These are phyloP conservation scores for Cystoderma amianthinum DNA, from an alignment of 768 basidiomycete genomes.

Conservation along the genomic window DNA sequence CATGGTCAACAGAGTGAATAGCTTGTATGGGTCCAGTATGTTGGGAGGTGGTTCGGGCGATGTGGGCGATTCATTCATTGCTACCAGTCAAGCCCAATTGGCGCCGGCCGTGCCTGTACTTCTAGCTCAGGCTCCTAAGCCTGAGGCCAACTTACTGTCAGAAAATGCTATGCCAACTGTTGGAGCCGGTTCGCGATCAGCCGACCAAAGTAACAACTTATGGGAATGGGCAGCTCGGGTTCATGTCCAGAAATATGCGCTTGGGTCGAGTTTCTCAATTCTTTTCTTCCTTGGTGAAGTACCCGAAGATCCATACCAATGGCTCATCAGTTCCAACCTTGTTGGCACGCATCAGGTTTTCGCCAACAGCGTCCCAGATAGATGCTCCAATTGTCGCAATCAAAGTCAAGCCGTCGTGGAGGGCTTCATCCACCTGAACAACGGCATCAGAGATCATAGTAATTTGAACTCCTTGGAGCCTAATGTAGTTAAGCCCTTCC, in stretches of 20 bases:
- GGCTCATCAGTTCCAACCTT: slow-evolving; percentile 25
- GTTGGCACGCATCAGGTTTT: slow-evolving; percentile 40
- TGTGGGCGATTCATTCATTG: too few species aligned
- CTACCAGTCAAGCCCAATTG: too few species aligned
- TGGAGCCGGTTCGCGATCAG: neutral
- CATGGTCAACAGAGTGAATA: too few species aligned
- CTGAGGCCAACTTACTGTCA: too few species aligned
- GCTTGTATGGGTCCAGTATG: too few species aligned
- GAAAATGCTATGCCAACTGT: neutral
- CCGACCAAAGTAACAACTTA: slow-evolving; percentile 4
- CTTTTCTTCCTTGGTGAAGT: slow-evolving; percentile 39
- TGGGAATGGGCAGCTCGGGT: slow-evolving; percentile 39
- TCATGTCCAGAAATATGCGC: slow-evolving; percentile 32
- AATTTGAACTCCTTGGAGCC: slow-evolving; percentile 26
- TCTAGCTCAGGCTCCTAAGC: neutral
- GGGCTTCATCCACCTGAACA: slow-evolving; percentile 38
- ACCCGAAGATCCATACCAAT: slow-evolving; percentile 26
- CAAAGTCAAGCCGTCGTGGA: slow-evolving; percentile 24
- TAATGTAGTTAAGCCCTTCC: slow-evolving; percentile 29
- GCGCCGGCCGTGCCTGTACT: too few species aligned
- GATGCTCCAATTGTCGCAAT: slow-evolving; percentile 32
- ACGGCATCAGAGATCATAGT: slow-evolving; percentile 20
- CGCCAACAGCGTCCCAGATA: slow-evolving; percentile 21
- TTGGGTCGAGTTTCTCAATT: slow-evolving; percentile 35
- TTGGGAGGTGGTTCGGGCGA: too few species aligned